A percentile compares a stretch with the other conserved stretches of the same genome.
phyloP scores from a whole-genome alignment of 495 filamentous ascomycete genomes.

The Talaromyces thailandensis region DNA sequence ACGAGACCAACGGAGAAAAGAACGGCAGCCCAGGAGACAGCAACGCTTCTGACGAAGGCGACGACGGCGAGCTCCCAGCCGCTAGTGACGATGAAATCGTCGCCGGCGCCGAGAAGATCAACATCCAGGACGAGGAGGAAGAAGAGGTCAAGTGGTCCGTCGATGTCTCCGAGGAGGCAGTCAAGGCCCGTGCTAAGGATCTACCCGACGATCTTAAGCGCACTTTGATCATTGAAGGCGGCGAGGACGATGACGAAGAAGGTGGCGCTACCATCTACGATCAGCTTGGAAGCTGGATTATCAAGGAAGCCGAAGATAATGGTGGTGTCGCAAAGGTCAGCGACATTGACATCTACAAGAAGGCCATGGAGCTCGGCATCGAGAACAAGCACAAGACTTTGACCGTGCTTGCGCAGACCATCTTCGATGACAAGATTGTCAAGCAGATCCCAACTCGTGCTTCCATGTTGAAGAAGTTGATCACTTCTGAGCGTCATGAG shows the following conservation, averaged over 20 bases:
- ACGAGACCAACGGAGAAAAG: constrained; percentile 52
- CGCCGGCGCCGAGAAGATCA: constrained; percentile 68
- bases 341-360: constrained; percentile 86
- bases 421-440: constrained; percentile 85
- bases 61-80: constrained; percentile 61
- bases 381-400: constrained; percentile 91
- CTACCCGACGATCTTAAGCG: constrained; percentile 88
- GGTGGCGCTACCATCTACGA: constrained; percentile 78
- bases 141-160: constrained; percentile 91
- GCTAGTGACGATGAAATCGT: constrained; percentile 92
- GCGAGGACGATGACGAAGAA: constrained; percentile 75
- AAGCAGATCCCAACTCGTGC: constrained; percentile 78
- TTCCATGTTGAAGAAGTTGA: constrained; percentile 82
- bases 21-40: constrained; percentile 65
- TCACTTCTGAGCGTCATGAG: constrained; percentile 84
- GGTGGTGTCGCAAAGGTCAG: constrained; percentile 66
- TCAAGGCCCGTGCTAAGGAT: constrained; percentile 85
- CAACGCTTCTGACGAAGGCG: constrained; percentile 56
- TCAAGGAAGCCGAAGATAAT: constrained; percentile 59
- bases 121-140: constrained; percentile 56
- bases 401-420: constrained; percentile 82
- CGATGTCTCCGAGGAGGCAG: constrained; percentile 88
- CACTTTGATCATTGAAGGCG: constrained; percentile 74
- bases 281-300: constrained; percentile 87
- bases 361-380: constrained; percentile 90